A percentile compares a stretch with the other conserved stretches of the same genome.
Conservation (phyloP, 192 early-diverging fungal species). For the Podila epigama region DNA sequence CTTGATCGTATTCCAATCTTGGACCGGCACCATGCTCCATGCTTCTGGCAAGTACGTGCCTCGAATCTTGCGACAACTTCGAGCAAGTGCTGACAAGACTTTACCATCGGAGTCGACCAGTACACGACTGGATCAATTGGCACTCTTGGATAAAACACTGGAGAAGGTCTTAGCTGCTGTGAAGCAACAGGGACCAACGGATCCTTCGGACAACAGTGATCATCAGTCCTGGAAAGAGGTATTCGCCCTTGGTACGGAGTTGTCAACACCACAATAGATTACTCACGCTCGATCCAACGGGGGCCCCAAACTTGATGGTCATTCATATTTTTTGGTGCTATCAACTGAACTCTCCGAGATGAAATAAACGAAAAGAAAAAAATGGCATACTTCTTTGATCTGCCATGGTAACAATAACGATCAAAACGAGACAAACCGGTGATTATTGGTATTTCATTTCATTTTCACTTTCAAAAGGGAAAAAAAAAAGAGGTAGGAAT, state of each 20-base stretch:
- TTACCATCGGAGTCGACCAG: background rate
- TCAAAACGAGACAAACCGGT: too few species aligned
- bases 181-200: slow-evolving; percentile 4
- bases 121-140: slow-evolving; percentile 1
- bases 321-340: background rate
- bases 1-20: slow-evolving; percentile 28
- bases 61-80: slow-evolving; percentile 34
- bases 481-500: too few species aligned
- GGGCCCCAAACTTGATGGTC: background rate
- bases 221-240: slow-evolving; percentile 10
- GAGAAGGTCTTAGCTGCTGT: slow-evolving; percentile 8
- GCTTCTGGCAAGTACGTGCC: slow-evolving; percentile 47
- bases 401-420: background rate
- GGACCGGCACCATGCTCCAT: slow-evolving; percentile 37
- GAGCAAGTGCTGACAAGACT: slow-evolving; percentile 1
- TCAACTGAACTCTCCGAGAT: background rate
- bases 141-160: slow-evolving; percentile 19
- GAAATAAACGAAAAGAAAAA: background rate
- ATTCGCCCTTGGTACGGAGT: slow-evolving; percentile 2
- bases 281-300: too few species aligned
- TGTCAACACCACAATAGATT: slow-evolving; percentile 1
- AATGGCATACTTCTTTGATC: background rate
- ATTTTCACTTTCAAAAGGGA: too few species aligned
- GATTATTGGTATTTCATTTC: too few species aligned
- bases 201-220: background rate